phyloP scores from a whole-genome alignment of 495 filamentous ascomycete genomes.

The Hypomontagnella monticulosa region DNA sequence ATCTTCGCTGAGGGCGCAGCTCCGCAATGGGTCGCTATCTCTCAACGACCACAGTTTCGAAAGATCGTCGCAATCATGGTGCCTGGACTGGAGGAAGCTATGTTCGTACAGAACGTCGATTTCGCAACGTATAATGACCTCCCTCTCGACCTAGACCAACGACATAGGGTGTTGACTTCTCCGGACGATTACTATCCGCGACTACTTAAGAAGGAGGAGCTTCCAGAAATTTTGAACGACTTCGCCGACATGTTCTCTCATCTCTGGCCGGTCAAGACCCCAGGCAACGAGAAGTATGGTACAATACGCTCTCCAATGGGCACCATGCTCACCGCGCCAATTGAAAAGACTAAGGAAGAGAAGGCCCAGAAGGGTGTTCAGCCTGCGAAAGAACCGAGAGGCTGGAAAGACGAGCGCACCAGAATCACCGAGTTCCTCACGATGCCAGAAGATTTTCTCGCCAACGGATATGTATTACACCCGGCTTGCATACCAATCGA shows the following conservation, averaged over 20 bases:
- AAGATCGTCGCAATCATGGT: conserved; percentile 95
- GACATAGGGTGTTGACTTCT: conserved; percentile 49
- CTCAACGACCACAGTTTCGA: conserved; percentile 76
- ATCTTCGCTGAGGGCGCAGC: conserved; percentile 83
- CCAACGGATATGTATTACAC: conserved; percentile 84
- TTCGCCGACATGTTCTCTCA: conserved; percentile 86
- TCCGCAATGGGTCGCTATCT: conserved; percentile 88
- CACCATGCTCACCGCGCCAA: conserved; percentile 74
- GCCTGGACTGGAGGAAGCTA: conserved; percentile 86
- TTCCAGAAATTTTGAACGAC: conserved; percentile 71
- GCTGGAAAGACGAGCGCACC: conserved; percentile 74
- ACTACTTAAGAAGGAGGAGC: conserved; percentile 64
- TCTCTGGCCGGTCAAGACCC: conserved; percentile 87
- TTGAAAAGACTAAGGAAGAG: conserved; percentile 69
- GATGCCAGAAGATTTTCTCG: conserved; percentile 74
- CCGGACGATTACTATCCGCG: conserved; percentile 79
- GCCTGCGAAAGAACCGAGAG: conserved; percentile 65
- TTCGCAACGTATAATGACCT: conserved; percentile 55
- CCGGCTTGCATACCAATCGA: conserved; percentile 67
- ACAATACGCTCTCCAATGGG: conserved; percentile 86
- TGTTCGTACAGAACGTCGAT: conserved; percentile 79
- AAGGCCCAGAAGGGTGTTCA: conserved; percentile 64
- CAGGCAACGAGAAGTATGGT: conserved; percentile 81
- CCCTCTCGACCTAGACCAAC: conserved; percentile 43
- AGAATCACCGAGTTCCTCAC: conserved; percentile 80